Percentiles rank a stretch among this genome's conserved stretches.
Conservation (phyloP, 768 basidiomycete genomes). For the Ramaria sp. region DNA sequence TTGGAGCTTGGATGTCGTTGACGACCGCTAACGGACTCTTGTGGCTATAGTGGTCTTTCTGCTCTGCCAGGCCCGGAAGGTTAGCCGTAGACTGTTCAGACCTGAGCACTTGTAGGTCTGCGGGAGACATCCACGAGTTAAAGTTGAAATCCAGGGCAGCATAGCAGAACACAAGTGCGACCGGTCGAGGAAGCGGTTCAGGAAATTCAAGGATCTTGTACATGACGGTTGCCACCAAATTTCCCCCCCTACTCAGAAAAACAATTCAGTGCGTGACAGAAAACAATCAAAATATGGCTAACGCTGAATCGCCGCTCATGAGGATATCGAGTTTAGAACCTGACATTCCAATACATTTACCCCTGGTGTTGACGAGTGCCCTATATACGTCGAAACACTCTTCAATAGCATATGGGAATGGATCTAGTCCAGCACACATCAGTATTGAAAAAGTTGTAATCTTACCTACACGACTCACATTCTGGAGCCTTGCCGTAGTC, state of each 20-base stretch:
- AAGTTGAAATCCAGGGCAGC: slow-evolving; percentile 96
- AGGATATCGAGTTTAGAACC: slow-evolving; percentile 71
- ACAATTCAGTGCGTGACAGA: slow-evolving; percentile 10
- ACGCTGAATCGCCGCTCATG: slow-evolving; percentile 95
- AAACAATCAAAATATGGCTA: slow-evolving; percentile 24
- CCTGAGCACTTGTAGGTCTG: slow-evolving; percentile 72
- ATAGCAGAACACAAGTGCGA: slow-evolving; percentile 81
- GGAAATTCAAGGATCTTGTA: slow-evolving; percentile 69
- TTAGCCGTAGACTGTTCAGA: slow-evolving; percentile 81
- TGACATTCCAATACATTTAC: slow-evolving; percentile 76
- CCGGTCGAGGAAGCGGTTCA: slow-evolving; percentile 53
- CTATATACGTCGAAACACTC: slow-evolving; percentile 89
- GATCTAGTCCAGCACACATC: slow-evolving; percentile 43
- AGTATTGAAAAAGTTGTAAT: not conserved
- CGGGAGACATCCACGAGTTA: slow-evolving; percentile 90
- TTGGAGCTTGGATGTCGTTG: slow-evolving; percentile 42
- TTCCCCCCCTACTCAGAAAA: slow-evolving; percentile 57
- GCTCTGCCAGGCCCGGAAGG: slow-evolving; percentile 61
- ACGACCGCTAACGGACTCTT: slow-evolving; percentile 89
- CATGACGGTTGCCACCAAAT: slow-evolving; percentile 75
- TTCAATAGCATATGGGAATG: slow-evolving; percentile 93
- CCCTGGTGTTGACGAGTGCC: slow-evolving; percentile 69
- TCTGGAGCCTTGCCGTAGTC: slow-evolving; percentile 97
- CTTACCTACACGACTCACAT: slow-evolving; percentile 38
- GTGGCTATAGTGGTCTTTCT: slow-evolving; percentile 83